Base-by-base conservation (phyloP, 768 basidiomycete genomes). In the Lactarius hatsudake region DNA sequence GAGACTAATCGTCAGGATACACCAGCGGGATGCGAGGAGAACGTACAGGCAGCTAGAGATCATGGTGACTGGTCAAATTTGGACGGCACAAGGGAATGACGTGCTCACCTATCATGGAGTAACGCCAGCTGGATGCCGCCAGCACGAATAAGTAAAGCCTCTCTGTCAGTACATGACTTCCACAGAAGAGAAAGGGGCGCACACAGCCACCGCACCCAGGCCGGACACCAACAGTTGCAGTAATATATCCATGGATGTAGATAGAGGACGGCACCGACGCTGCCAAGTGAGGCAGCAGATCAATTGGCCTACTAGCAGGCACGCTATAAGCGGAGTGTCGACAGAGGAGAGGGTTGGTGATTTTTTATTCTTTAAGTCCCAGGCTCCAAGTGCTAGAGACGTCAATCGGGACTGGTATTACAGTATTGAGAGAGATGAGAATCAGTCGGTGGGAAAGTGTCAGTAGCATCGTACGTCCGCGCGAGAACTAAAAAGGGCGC, bases 71-170 rank as follows among this genome's bases (percentile, higher is more conserved):
- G 51, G 40, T 32, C n/a, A 45, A 30, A 2, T 15, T 23, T 5
- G 28, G n/a, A 32, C n/a, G 20, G 23, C 13, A 60, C 1, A 20
- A 34, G 10, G n/a, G 13, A 18, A 23, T 8, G 0, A 18, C 3
- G n/a, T 0, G 57, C 68, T 34, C 17, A 70, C 69, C 51, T 3
- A 7, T 18, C 10, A 70, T 34, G 45, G n/a, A 26, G n/a, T 69
- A 69, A 32, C 69, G 69, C n/a, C 62, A 62, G 9, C 69, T 70
- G 38, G 32, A 62, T 32, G 34, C 13, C 57, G 36, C 48, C 38
- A 12, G 5, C 9, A 9, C 8, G 30, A 55, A 7, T 4, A 62
- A 45, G n/a, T 23, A 9, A 28, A 13, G 12, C 5, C 40, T 17
- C 18, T 48, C 28, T 23, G 45, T 66, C 45, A 66, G 36, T 42